Percentiles rank a stretch among this genome's conserved stretches.
Conservation (phyloP, 106 monocot species). For the Dendrobium huoshanense region DNA sequence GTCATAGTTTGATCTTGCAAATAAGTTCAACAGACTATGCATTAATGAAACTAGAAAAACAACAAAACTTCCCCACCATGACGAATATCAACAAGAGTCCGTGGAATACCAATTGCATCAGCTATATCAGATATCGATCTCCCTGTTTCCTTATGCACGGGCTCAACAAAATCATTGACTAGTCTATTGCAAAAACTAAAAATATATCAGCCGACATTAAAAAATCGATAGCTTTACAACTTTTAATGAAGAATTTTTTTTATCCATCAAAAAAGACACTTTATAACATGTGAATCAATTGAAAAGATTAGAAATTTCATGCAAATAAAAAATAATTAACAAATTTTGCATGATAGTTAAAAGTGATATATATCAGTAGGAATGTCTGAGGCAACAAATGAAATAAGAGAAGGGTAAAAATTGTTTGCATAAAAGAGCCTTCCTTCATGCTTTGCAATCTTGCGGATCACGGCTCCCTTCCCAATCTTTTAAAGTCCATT, state of each 20-base stretch:
- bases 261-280: background rate
- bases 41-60: background rate
- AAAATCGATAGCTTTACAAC: background rate
- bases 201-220: background rate
- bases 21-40: background rate
- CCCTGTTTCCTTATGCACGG: constrained; percentile 58
- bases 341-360: background rate
- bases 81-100: constrained; percentile 88
- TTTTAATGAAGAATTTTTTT: background rate
- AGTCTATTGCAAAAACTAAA: constrained; percentile 30
- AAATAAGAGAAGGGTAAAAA: no score
- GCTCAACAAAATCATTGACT: constrained; percentile 82
- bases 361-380: background rate
- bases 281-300: background rate
- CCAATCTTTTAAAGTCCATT: background rate
- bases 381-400: no score
- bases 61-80: constrained; percentile 53
- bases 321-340: background rate
- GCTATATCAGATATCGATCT: constrained; percentile 76
- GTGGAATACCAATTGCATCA: constrained; percentile 75
- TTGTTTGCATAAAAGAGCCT: background rate
- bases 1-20: background rate
- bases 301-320: background rate
- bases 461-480: background rate
- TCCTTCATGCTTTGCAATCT: background rate